Evolutionary conservation across 1,284 basidiomycete genomes (phyloP).

Genomic region (Trametes pubescens): DNA sequence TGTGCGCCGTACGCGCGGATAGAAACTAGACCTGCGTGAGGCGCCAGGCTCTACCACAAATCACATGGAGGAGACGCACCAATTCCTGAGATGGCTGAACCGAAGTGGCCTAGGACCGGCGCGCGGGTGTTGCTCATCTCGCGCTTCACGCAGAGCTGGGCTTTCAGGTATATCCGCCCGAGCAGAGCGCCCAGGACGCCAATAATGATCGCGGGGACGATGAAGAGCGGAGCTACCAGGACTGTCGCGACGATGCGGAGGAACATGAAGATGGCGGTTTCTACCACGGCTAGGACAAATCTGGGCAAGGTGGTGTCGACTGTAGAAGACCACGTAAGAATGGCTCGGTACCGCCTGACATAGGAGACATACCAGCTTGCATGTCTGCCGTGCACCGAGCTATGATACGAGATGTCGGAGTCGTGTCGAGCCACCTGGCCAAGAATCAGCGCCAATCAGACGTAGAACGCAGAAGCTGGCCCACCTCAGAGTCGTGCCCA

Average conservation of each 20-base stretch:
- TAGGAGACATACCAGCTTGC: slow-evolving; percentile 44
- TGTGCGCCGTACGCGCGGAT: slow-evolving; percentile 68
- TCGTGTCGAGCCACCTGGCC: slow-evolving; percentile 59
- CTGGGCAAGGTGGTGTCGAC: slow-evolving; percentile 47
- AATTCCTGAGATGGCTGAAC: slow-evolving; percentile 71
- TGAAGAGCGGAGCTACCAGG: slow-evolving; percentile 50
- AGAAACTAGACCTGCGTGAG: slow-evolving; percentile 50
- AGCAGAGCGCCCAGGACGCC: slow-evolving; percentile 53
- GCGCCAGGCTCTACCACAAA: background rate
- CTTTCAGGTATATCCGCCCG: slow-evolving; percentile 66
- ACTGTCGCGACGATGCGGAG: slow-evolving; percentile 52
- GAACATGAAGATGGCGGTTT: slow-evolving; percentile 41
- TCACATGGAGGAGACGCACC: slow-evolving; percentile 47
- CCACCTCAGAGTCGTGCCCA: slow-evolving; percentile 64
- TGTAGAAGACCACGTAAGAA: slow-evolving; percentile 12
- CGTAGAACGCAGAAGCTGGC: background rate
- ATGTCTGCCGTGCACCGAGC: slow-evolving; percentile 68
- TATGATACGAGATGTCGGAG: slow-evolving; percentile 65
- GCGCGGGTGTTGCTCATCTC: slow-evolving; percentile 74
- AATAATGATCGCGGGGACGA: slow-evolving; percentile 49
- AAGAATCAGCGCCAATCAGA: background rate
- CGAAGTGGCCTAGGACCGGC: slow-evolving; percentile 75
- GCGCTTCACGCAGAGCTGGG: slow-evolving; percentile 80
- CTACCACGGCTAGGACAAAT: slow-evolving; percentile 29
- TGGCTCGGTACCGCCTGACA: background rate